Conservation (phyloP, 108 stramenopile genomes). For the Fragilariopsis cylindrus region DNA sequence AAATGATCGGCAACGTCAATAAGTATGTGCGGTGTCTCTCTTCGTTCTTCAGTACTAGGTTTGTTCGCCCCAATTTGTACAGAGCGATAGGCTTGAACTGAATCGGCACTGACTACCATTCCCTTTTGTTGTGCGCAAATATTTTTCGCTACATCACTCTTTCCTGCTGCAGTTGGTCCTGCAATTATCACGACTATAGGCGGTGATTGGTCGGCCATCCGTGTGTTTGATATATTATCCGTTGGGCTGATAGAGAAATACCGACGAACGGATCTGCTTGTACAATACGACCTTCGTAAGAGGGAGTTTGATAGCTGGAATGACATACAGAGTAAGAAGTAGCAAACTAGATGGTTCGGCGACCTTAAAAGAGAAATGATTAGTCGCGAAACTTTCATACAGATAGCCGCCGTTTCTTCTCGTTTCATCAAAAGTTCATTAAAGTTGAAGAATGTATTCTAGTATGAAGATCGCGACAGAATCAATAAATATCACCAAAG, state of each 20-base stretch:
- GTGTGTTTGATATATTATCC: conserved; percentile 4
- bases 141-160: conserved; percentile 82
- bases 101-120: conserved; percentile 89
- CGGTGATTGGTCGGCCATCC: conserved; percentile 8
- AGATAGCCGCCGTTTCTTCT: neutral
- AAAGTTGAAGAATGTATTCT: no score
- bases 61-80: conserved; percentile 95
- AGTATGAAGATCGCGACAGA: no score
- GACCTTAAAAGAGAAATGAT: neutral
- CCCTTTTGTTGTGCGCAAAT: conserved; percentile 56
- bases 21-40: conserved; percentile 85
- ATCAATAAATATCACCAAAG: no score
- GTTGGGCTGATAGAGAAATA: neutral
- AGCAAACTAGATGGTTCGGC: neutral
- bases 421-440: no score
- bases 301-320: neutral
- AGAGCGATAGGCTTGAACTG: conserved; percentile 91
- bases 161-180: conserved; percentile 93
- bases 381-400: conserved; percentile 3
- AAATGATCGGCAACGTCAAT: conserved; percentile 76
- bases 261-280: conserved; percentile 2
- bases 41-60: conserved; percentile 78
- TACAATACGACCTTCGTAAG: neutral
- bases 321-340: conserved; percentile 9
- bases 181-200: conserved; percentile 74